Percentiles rank a stretch among this genome's conserved stretches.
Evolutionary conservation across 2,329 filamentous ascomycete genomes (phyloP).

Genomic region (Massarina eburnea): DNA sequence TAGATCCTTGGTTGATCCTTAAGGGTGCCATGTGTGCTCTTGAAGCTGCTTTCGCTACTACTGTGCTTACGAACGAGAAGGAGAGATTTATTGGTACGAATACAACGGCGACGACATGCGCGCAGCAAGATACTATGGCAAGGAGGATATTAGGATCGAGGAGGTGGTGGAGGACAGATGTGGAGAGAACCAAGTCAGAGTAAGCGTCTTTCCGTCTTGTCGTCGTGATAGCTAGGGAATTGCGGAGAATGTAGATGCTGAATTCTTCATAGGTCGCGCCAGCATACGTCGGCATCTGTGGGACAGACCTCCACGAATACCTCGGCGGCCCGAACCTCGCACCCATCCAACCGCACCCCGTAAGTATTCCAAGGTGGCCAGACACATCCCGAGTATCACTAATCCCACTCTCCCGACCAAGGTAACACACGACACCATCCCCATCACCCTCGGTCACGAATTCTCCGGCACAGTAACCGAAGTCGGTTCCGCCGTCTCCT

Average conservation of each 20-base stretch:
- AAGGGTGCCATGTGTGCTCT: conserved; percentile 34
- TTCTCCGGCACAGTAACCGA: conserved; percentile 63
- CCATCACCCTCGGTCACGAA: conserved; percentile 66
- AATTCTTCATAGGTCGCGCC: conserved; percentile 40
- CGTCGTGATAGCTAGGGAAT: background rate
- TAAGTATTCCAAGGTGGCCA: too few relatives aligned
- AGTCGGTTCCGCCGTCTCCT: conserved; percentile 54
- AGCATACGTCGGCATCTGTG: conserved; percentile 57
- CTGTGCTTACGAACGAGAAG: conserved; percentile 20
- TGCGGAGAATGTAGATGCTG: background rate
- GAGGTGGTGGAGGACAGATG: conserved; percentile 52
- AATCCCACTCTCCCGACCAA: too few relatives aligned
- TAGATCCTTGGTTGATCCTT: too few relatives aligned
- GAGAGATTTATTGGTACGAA: background rate
- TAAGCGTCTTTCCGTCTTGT: conserved; percentile 9
- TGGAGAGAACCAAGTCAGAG: conserved; percentile 54
- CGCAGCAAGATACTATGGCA: conserved; percentile 58
- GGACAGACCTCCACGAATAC: conserved; percentile 57
- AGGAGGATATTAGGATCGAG: conserved; percentile 58
- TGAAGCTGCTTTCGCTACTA: conserved; percentile 34
- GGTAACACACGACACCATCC: conserved; percentile 60
- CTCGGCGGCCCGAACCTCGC: conserved; percentile 52
- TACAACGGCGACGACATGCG: conserved; percentile 45
- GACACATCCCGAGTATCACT: too few relatives aligned
- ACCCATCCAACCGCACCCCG: conserved; percentile 56